Percentiles rank a stretch among this genome's conserved stretches.
phyloP scores from a whole-genome alignment of 1,284 basidiomycete species.

The Pascua guehoae region DNA sequence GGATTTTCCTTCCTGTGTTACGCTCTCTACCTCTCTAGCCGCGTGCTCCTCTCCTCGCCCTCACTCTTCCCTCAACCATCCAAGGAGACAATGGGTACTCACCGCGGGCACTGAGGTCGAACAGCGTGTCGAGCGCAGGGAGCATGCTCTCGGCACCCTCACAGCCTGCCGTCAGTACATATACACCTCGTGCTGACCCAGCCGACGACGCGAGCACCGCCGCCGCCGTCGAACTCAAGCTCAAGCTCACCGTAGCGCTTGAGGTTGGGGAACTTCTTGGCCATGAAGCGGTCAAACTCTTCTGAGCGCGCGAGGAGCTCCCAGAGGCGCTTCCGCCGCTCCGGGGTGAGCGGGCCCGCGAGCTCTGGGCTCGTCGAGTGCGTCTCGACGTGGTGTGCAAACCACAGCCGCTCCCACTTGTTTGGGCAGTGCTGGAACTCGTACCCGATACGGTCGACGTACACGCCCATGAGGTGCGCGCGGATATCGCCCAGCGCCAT shows the following conservation, averaged over 20 bases:
- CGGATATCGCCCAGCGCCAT: conserved; percentile 61
- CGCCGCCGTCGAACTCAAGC: too few species aligned
- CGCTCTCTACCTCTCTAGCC: too few species aligned
- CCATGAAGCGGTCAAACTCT: conserved; percentile 60
- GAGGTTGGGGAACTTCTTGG: conserved; percentile 44
- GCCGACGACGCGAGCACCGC: not conserved
- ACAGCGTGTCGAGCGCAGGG: conserved; percentile 72
- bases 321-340: conserved; percentile 60
- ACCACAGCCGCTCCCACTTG: conserved; percentile 58
- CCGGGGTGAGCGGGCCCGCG: conserved; percentile 35
- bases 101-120: conserved; percentile 64
- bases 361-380: conserved; percentile 50
- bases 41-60: too few species aligned
- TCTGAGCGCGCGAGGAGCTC: conserved; percentile 69
- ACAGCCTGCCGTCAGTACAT: conserved; percentile 21
- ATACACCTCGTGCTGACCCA: not conserved
- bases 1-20: too few species aligned
- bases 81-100: conserved; percentile 4
- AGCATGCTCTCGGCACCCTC: conserved; percentile 90
- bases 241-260: conserved; percentile 37
- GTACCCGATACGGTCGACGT: conserved; percentile 78
- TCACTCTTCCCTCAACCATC: not conserved
- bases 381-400: conserved; percentile 75
- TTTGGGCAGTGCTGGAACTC: conserved; percentile 59
- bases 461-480: conserved; percentile 64